Conservation (phyloP, 192 early-diverging fungal genomes). For the Gaertneriomyces sp. region DNA sequence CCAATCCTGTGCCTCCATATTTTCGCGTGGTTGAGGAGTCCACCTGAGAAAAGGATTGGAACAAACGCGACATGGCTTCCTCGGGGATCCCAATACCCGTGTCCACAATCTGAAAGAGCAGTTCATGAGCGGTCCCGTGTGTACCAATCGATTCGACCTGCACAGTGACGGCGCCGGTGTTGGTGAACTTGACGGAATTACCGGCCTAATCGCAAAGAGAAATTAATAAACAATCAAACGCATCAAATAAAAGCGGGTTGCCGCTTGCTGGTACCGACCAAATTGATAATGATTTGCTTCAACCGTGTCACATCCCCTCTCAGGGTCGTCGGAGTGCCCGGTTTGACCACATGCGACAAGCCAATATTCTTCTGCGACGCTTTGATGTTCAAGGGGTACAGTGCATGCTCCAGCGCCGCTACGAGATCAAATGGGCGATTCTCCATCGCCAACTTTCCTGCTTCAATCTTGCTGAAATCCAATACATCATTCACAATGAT, state of each 20-base stretch:
- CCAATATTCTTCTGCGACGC: conserved; percentile 70
- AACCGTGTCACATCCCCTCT: conserved; percentile 50
- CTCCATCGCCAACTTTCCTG: conserved; percentile 26
- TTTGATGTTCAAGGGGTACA: conserved; percentile 68
- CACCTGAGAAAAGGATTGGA: conserved; percentile 83
- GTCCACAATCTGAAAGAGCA: conserved; percentile 72
- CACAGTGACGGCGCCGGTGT: conserved; percentile 16
- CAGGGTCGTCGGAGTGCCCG: conserved; percentile 65
- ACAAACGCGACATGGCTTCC: conserved; percentile 72
- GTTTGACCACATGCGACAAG: conserved; percentile 64
- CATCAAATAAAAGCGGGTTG: conserved; percentile 36
- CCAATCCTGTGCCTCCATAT: conserved; percentile 84
- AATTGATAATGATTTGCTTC: conserved; percentile 78
- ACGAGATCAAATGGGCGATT: conserved; percentile 19
- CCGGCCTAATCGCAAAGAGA: conserved; percentile 1
- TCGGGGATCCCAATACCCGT: conserved; percentile 83
- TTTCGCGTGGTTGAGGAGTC: conserved; percentile 53
- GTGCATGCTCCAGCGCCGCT: conserved; percentile 38
- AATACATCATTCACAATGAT: conserved; percentile 30
- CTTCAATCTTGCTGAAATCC: conserved; percentile 3
- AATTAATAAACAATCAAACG: neutral
- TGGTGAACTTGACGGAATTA: conserved; percentile 23
- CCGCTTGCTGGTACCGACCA: conserved; percentile 82
- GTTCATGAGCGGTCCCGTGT: conserved; percentile 12
- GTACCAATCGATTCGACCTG: neutral